Evolutionary conservation across 2,329 filamentous ascomycete genomes (phyloP).

Genomic region (Arthrinium puccinioides): DNA sequence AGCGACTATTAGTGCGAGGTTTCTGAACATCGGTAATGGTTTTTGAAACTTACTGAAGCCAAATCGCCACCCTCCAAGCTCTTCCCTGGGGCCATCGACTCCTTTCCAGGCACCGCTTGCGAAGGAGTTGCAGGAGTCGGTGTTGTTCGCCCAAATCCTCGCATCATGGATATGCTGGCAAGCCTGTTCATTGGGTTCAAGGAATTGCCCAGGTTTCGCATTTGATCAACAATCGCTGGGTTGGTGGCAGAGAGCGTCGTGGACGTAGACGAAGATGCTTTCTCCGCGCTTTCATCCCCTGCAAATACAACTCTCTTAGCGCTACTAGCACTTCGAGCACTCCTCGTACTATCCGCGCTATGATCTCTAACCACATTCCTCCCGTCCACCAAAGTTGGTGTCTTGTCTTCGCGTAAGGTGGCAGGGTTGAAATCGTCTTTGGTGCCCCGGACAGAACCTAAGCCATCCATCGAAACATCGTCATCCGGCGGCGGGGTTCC

Average conservation of each 20-base stretch:
- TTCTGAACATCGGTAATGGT: too few relatives aligned
- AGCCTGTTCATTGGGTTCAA: conserved; percentile 79
- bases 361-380: conserved; percentile 52
- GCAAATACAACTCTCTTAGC: conserved; percentile 48
- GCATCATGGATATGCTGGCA: conserved; percentile 64
- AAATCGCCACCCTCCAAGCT: conserved; percentile 47
- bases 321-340: conserved; percentile 51
- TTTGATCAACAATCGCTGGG: conserved; percentile 67
- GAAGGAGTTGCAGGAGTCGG: too few relatives aligned
- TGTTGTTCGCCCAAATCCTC: conserved; percentile 61
- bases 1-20: too few relatives aligned
- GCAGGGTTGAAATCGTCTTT: conserved; percentile 27
- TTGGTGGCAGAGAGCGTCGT: conserved; percentile 27
- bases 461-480: conserved; percentile 51
- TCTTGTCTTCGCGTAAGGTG: conserved; percentile 48
- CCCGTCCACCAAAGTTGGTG: conserved; percentile 66
- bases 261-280: conserved; percentile 22
- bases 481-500: conserved; percentile 61
- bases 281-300: conserved; percentile 35
- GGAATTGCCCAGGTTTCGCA: conserved; percentile 72
- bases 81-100: conserved; percentile 16
- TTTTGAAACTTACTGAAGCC: conserved; percentile 44
- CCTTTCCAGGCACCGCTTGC: conserved; percentile 29
- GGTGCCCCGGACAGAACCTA: conserved; percentile 41
- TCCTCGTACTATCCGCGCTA: conserved; percentile 67